Base-by-base conservation (phyloP, 768 basidiomycete genomes). In the Pisolithus marmoratus region DNA sequence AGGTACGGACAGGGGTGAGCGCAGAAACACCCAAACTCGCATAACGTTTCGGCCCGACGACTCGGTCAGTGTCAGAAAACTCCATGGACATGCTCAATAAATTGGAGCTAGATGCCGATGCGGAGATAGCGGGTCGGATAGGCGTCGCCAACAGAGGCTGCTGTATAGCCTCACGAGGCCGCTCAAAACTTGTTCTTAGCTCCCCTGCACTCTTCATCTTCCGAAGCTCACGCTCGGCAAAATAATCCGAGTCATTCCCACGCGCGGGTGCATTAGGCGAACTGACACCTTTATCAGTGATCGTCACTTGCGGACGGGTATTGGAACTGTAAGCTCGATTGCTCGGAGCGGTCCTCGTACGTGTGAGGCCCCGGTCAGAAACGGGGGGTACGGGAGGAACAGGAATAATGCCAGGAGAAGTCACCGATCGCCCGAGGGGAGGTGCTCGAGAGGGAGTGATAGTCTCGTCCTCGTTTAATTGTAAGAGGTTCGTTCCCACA, bases 131-230 rank as follows among this genome's bases (percentile, higher is more conserved):
- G 22, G 76, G 71, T 20, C 70, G 78, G 53, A 64, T 69, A 24
- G 72, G 68, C 14, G 72, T 64, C 22, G 70, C 65, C 20, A 64
- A 55, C 43, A 63, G 59, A 9, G 65, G 60, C 54, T 64, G 63
- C 41, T 62, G 59, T 14, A 54, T 59, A 26, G 55, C 43, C 19
- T 56, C 58, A 2, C 57, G 64, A 4, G 63, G 56, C 51, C 59
- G 68, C 48, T 68, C 64, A 40, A 65, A 52, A 56, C 63, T 65
- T 17, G 66, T 59, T 60, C 84, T 82, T 38, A 91, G 72, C 65
- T 90, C 89, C 36, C 87, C 89, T 20, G 89, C 89, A 65, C 89
- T 90, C 71, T 89, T 90, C 89, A 91, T 90, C 64, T 81, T 84
- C 54, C 87, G 81, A 41, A 89, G 65, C 62, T 90, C 85, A 46